Percentiles rank a stretch among this genome's conserved stretches.
Conservation (phyloP, 2,329 filamentous ascomycete genomes). For the Cercospora sp. region DNA sequence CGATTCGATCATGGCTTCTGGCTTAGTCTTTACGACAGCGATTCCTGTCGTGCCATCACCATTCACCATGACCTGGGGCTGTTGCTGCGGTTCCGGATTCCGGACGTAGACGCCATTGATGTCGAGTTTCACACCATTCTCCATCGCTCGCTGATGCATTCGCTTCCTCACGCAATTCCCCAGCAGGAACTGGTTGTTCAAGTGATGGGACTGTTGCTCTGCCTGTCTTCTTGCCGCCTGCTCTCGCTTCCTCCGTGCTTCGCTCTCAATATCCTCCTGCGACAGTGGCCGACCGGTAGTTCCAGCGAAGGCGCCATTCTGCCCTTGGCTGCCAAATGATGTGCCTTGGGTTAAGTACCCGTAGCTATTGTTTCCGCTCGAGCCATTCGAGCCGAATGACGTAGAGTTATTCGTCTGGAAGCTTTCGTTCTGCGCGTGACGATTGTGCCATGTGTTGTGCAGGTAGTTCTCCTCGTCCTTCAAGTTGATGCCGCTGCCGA, state of each 20-base stretch:
- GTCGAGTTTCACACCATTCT: conserved; percentile 61
- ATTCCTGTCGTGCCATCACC: conserved; percentile 34
- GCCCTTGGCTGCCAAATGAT: conserved; percentile 43
- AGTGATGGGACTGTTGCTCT: conserved; percentile 64
- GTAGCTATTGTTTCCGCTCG: conserved; percentile 49
- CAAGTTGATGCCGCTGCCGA: conserved; percentile 82
- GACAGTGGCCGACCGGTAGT: conserved; percentile 54
- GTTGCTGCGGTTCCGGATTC: conserved; percentile 27
- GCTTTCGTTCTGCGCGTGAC: conserved; percentile 41
- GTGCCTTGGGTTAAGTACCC: conserved; percentile 47
- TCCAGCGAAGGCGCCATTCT: conserved; percentile 48
- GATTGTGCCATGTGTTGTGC: conserved; percentile 63
- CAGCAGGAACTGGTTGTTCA: conserved; percentile 71
- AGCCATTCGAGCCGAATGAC: conserved; percentile 50
- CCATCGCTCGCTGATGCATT: conserved; percentile 59
- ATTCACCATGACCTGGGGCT: conserved; percentile 34
- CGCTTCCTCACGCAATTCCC: conserved; percentile 59
- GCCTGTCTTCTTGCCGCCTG: conserved; percentile 64
- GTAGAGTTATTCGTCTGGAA: conserved; percentile 42
- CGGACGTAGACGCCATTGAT: conserved; percentile 55
- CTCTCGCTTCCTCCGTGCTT: conserved; percentile 65
- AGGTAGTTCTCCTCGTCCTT: conserved; percentile 83
- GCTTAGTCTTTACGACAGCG: conserved; percentile 28
- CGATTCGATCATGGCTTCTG: conserved; percentile 59
- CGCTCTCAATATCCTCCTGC: conserved; percentile 65